phyloP scores from a whole-genome alignment of 2,329 filamentous ascomycete genomes.

The Ophiostoma montium region DNA sequence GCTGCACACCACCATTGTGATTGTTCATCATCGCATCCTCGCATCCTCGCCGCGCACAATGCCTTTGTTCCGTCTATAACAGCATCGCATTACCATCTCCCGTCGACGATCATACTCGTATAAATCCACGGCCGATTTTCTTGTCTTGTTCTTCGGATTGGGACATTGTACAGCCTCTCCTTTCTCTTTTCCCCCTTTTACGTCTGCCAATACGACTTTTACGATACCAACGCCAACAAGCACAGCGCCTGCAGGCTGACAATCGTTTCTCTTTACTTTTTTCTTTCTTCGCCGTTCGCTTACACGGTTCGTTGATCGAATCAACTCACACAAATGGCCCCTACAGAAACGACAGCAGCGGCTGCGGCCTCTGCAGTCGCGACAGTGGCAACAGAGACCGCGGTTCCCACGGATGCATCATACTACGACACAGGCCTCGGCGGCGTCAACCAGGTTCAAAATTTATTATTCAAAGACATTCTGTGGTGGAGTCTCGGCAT shows the following conservation, averaged over 20 bases:
- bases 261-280: not conserved
- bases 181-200: not conserved
- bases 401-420: constrained; percentile 25
- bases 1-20: not conserved
- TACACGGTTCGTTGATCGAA: no score
- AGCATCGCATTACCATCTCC: not conserved
- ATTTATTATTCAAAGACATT: constrained; percentile 41
- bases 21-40: no score
- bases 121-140: not conserved
- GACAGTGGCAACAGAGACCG: constrained; percentile 9
- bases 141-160: no score
- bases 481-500: constrained; percentile 49
- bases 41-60: no score
- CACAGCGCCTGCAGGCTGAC: not conserved
- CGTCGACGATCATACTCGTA: not conserved
- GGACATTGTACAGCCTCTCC: not conserved
- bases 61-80: no score
- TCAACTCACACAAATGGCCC: not conserved
- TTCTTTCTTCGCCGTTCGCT: no score
- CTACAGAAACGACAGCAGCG: not conserved
- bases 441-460: constrained; percentile 45
- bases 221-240: not conserved
- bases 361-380: not conserved
- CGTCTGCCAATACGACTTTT: not conserved
- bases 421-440: constrained; percentile 42